These are phyloP conservation scores for Diplodia scrobiculata DNA, from an alignment of 2,329 filamentous ascomycete species.

Conservation along the genomic window DNA sequence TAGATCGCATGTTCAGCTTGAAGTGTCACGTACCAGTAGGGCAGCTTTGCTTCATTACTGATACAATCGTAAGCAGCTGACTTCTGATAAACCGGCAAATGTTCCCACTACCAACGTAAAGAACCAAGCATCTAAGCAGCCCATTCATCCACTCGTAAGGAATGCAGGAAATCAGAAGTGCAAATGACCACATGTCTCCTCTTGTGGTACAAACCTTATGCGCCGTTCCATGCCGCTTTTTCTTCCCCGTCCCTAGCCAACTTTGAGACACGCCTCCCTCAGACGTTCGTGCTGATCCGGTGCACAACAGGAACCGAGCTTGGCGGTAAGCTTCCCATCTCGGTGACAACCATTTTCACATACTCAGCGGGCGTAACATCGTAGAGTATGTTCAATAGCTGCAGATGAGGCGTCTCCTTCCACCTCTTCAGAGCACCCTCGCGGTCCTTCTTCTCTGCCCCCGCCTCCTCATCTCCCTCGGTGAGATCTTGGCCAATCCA, in stretches of 20 bases:
- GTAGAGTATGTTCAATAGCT: constrained; percentile 76
- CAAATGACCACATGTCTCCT: constrained; percentile 6
- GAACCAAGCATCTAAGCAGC: neutral
- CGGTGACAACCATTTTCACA: constrained; percentile 85
- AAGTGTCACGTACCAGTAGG: neutral
- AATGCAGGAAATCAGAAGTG: constrained; percentile 1
- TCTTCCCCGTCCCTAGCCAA: neutral
- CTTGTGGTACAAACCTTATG: constrained; percentile 8
- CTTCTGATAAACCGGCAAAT: neutral
- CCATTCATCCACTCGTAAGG: neutral
- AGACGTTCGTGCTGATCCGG: constrained; percentile 51
- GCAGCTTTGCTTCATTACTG: neutral
- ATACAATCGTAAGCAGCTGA: neutral
- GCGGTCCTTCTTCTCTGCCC: constrained; percentile 53
- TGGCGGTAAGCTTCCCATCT: constrained; percentile 82
- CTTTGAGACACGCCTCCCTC: neutral
- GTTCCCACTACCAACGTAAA: neutral
- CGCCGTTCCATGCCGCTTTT: constrained; percentile 25
- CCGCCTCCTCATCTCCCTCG: constrained; percentile 37
- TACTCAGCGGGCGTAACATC: constrained; percentile 88
- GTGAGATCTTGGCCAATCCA: constrained; percentile 43
- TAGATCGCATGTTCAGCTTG: too few relatives aligned
- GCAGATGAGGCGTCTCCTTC: constrained; percentile 44
- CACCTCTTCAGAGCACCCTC: constrained; percentile 42
- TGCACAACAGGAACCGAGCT: constrained; percentile 79